Percentiles rank a stretch among this genome's conserved stretches.
phyloP scores from a whole-genome alignment of 225 moss, liverwort and hornwort species.

The Takakia lepidozioides region DNA sequence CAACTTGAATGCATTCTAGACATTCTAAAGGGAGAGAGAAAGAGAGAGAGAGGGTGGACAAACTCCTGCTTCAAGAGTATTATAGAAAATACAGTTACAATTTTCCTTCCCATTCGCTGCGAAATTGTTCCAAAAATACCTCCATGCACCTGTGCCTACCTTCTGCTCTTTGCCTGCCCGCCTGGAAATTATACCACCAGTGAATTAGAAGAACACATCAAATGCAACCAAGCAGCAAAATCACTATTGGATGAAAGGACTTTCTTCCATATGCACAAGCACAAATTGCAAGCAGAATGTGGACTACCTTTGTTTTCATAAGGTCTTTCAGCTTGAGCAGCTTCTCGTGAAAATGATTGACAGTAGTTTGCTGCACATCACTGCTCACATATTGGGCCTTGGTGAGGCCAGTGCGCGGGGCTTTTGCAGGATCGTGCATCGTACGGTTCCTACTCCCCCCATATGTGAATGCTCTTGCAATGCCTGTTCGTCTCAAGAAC shows the following conservation, averaged over 20 bases:
- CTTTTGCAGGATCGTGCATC: constrained; percentile 69
- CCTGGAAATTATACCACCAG: constrained; percentile 29
- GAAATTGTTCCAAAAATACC: constrained; percentile 64
- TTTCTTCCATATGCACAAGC: neutral
- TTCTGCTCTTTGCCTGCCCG: constrained; percentile 71
- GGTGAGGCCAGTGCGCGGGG: constrained; percentile 54
- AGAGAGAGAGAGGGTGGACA: no score
- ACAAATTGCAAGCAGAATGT: neutral
- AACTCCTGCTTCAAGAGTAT: no score
- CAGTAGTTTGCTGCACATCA: constrained; percentile 53
- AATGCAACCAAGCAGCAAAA: neutral
- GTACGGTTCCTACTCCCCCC: constrained; percentile 69
- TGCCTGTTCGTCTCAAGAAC: no score
- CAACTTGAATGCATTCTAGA: no score
- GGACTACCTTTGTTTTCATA: constrained; percentile 76
- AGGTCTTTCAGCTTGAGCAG: constrained; percentile 76
- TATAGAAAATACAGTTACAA: no score
- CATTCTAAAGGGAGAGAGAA: no score
- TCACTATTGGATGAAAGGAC: neutral
- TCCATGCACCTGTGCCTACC: constrained; percentile 75
- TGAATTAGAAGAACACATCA: neutral
- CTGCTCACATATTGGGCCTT: constrained; percentile 50
- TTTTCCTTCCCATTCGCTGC: constrained; percentile 66
- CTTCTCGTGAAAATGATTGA: constrained; percentile 95
- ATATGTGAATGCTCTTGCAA: constrained; percentile 75